Percentiles rank a stretch among this genome's conserved stretches.
These are phyloP conservation scores for Carallia brachiata DNA, from an alignment of 345 rosid genomes.

Conservation along the genomic window DNA sequence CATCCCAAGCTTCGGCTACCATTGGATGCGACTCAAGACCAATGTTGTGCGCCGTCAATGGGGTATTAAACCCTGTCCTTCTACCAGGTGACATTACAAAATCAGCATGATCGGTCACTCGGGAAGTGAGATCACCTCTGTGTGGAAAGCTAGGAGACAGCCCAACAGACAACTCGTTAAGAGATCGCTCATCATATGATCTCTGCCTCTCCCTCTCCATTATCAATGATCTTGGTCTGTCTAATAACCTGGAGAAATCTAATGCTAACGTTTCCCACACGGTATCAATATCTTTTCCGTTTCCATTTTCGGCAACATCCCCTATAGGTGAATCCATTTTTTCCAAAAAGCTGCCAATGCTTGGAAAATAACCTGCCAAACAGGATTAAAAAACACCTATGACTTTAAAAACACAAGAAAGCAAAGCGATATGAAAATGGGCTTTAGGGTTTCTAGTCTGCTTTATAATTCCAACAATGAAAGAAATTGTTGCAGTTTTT, in stretches of 20 bases:
- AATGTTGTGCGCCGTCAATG: slow-evolving; percentile 29
- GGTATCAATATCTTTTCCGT: slow-evolving; percentile 29
- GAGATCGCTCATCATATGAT: slow-evolving; percentile 67
- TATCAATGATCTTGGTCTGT: slow-evolving; percentile 67
- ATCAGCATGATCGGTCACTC: slow-evolving; percentile 41
- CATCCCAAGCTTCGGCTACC: slow-evolving; percentile 86
- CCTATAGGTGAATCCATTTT: slow-evolving; percentile 38
- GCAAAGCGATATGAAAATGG: too few species aligned
- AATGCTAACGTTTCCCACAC: slow-evolving; percentile 47
- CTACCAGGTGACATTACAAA: slow-evolving; percentile 47
- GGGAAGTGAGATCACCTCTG: slow-evolving; percentile 29
- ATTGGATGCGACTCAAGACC: slow-evolving; percentile 62
- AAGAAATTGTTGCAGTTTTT: not conserved
- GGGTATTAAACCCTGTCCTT: slow-evolving; percentile 69
- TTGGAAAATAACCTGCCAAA: not conserved
- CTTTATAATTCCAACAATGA: not conserved
- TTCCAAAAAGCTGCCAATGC: not conserved
- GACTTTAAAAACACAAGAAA: too few species aligned
- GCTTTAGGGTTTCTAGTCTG: not conserved
- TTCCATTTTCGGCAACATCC: slow-evolving; percentile 43
- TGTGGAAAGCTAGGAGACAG: slow-evolving; percentile 28
- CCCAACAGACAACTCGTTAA: slow-evolving; percentile 46
- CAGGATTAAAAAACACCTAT: too few species aligned
- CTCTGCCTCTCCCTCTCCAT: slow-evolving; percentile 81
- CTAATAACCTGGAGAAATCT: slow-evolving; percentile 65